These are phyloP conservation scores for Neurospora africana DNA, from an alignment of 495 filamentous ascomycete genomes.

Conservation along the genomic window DNA sequence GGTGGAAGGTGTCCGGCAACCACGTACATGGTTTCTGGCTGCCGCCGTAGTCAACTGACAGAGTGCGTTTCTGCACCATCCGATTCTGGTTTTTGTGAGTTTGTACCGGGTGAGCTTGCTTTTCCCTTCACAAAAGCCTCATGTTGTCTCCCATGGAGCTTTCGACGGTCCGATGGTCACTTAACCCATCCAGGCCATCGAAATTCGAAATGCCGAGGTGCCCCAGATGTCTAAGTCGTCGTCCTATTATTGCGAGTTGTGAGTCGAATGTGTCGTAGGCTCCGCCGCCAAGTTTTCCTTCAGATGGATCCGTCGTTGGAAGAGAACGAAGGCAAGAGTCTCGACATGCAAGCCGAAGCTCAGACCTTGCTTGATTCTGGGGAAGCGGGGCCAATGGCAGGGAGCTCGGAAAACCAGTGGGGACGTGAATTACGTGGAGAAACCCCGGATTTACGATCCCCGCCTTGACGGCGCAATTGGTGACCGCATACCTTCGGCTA, in stretches of 20 bases:
- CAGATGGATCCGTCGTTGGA: background rate
- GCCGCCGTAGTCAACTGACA: background rate
- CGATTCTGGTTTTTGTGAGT: background rate
- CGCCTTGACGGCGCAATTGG: background rate
- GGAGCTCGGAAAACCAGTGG: background rate
- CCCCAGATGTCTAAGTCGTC: background rate
- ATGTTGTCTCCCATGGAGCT: background rate
- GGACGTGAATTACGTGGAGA: background rate
- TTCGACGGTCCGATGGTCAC: background rate
- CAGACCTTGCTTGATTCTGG: background rate
- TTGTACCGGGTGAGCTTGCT: background rate
- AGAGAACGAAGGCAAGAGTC: background rate
- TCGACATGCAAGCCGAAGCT: background rate
- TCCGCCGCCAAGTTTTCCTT: background rate
- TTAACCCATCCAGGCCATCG: background rate
- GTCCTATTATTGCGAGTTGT: background rate
- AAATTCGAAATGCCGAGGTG: background rate
- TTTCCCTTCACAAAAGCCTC: background rate
- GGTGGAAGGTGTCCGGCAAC: background rate
- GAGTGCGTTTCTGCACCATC: background rate
- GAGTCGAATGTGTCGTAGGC: background rate
- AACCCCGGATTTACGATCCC: background rate
- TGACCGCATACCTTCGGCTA: slow-evolving; percentile 9
- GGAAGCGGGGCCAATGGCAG: background rate
- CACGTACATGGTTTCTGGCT: background rate